Base-by-base conservation (phyloP, 768 basidiomycete species). In the Termitomyces sp. region DNA sequence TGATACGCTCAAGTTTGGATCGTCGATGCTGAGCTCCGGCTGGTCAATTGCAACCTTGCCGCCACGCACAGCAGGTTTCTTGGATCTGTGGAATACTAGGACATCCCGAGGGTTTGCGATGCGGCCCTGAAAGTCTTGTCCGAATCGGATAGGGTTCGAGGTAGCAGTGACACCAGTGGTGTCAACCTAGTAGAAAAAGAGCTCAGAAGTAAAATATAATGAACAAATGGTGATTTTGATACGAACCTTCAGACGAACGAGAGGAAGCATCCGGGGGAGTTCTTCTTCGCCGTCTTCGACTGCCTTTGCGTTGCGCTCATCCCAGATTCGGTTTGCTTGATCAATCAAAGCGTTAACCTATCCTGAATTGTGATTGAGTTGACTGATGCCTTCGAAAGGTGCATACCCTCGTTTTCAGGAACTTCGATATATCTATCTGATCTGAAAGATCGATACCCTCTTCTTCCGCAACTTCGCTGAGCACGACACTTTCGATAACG, bases 61-160 rank as follows among this genome's bases (percentile, higher is more conserved):
- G 6, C 71, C 64, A 26, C 79, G 74, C 56, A 76, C 64, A 0
- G 79, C 74, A 28, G 77, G 62, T 65, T 86, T 87, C 71, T 92
- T 93, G 43, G 88, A 79, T 22, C 92, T 87, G 69, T 93, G 87
- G 74, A 97, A 98, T 36, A 92, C 82, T 30, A 99, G 82, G 24
- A 97, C 83, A 68, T 98, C 96, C 28, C 93, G 83, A 16, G 97
- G 96, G 68, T 99, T 99, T 11, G 97, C 97, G 36, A 98, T 81
- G 22, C 81, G 82, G 1, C 92, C 92, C 62, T 87, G 83, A 70
- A 98, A 98, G 69, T 96, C 92, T 69, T 96, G 94, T 1, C 97
- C 96, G 68, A 99, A 97, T 10, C 97, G 88, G 52, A 96, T 88
- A 24, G 96, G 95, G 69, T 99, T 99, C 54, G 90, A 93, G 74